Percentiles rank a stretch among this genome's conserved stretches.
Evolutionary conservation across 345 rosid species (phyloP).

Genomic region (Citrus maxima): DNA sequence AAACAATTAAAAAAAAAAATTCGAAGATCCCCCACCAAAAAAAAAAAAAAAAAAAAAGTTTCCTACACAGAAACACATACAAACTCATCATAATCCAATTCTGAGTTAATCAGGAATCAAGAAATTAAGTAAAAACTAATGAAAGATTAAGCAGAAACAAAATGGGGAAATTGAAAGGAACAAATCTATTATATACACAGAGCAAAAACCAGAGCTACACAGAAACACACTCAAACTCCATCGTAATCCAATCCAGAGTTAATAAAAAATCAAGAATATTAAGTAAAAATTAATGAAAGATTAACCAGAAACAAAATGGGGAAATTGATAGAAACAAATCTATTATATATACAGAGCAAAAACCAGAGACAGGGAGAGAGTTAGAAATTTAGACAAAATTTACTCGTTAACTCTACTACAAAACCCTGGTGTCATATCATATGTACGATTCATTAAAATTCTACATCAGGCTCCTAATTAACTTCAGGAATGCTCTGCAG

Average conservation of each 20-base stretch:
- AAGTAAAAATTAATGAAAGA: not conserved
- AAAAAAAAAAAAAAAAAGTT: not conserved
- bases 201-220: not conserved
- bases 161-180: not conserved
- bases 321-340: not conserved
- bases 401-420: not conserved
- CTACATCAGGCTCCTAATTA: not conserved
- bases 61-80: not conserved
- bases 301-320: not conserved
- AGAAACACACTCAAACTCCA: too few relatives aligned
- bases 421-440: not conserved
- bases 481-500: slow-evolving; percentile 63
- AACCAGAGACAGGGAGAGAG: not conserved
- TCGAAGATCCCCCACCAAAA: not conserved
- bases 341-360: not conserved
- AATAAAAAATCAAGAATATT: too few relatives aligned
- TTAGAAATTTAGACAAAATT: not conserved
- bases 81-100: too few relatives aligned
- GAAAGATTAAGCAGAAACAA: not conserved
- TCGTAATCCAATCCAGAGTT: too few relatives aligned
- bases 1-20: too few relatives aligned
- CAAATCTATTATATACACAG: not conserved
- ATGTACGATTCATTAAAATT: not conserved
- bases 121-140: too few relatives aligned
- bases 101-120: too few relatives aligned